Base-by-base conservation (phyloP, 306 rosid species). In the Coriaria nepalensis region DNA sequence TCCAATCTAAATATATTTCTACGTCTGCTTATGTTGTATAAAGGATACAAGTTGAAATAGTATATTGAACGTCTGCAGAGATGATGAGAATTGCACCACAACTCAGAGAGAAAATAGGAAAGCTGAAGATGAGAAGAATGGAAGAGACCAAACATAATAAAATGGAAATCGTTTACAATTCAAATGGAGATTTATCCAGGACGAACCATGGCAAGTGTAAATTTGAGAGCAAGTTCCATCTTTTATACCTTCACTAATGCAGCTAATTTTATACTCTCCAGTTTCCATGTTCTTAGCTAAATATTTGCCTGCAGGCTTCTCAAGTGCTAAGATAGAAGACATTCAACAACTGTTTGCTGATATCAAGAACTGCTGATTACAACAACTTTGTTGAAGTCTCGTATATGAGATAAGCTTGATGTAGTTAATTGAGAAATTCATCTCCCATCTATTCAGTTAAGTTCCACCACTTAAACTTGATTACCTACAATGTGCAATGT, bases 1-100 rank as follows among this genome's bases (percentile, higher is more conserved):
- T 20, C 29, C 29, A 20, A 20, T 20, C 29, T 20, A 20, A 20
- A 20, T 20, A 20, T 20, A 3, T 20, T 20, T 20, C 29, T 20
- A 1, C 29, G 3, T 20, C 29, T 20, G 29, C 29, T 20, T 20
- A 20, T 20, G 29, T 20, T 20, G 29, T 20, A 20, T 20, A 20
- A 20, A 20, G 1, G 29, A 20, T 20, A 20, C 29, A 20, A 20
- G 29, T 20, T 20, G 29, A 20, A 20, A 20, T n/a, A n/a, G n/a
- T n/a, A 20, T 41, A 8, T 45, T 9, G 14, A 48, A 45, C 63
- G 61, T 44, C 32, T 49, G 37, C 60, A 87, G 94, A 83, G 64
- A 42, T 88, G 60, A 49, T 70, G 68, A 40, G 65, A 52, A 63
- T 75, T 9, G 88, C 79, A 40, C 64, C 81, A 14, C 82, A 81